Evolutionary conservation across 768 basidiomycete genomes (phyloP), one percentile per base, ranked within the genome.

Genomic region (Tricholomella constricta): DNA sequence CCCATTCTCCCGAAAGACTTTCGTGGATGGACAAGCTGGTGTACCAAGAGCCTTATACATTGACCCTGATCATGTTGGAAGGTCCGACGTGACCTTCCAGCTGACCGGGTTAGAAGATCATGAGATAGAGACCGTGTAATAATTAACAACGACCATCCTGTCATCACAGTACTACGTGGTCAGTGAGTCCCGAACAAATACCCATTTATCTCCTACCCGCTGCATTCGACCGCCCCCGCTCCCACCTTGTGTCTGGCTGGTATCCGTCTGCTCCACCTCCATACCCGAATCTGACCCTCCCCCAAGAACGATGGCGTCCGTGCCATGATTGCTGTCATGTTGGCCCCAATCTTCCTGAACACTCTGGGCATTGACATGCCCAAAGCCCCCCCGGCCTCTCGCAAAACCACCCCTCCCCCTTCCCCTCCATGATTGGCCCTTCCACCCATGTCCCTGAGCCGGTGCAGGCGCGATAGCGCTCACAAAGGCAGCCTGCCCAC

Each of bases 121-220:
- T 47, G 69, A 75, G 54, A 58, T 61, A 52, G 70, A 73, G 59
- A 57, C 42, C 50, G 74, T 78, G 61, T 77, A 72, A 68, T 63
- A 58, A 69, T 57, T 59, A 63, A 48, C 53, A 59, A 62, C 42
- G 55, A 57, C 56, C 51, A 53, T 58, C 51, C 64, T 64, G 59
- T 52, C 45, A 60, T 53, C 48, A 41, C 56, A 46, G 52, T 45
- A 45, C 48, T 48, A 67, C 61, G 64, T 59, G 60, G 66, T 67
- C 57, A 61, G 61, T 52, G 62, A 55, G 53, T 75, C 77, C 58
- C 75, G 79, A 58, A 84, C 81, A 69, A 87, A 89, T 47, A 84
- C 70, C 89, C 88, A 89, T 62, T 79, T 82, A 68, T 85, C 89
- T 36, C 83, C 86, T 19, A 89, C 72, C 59, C 76, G 80, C 70